phyloP scores from a whole-genome alignment of 257 asterid species.

The Fraxinus anomala region DNA sequence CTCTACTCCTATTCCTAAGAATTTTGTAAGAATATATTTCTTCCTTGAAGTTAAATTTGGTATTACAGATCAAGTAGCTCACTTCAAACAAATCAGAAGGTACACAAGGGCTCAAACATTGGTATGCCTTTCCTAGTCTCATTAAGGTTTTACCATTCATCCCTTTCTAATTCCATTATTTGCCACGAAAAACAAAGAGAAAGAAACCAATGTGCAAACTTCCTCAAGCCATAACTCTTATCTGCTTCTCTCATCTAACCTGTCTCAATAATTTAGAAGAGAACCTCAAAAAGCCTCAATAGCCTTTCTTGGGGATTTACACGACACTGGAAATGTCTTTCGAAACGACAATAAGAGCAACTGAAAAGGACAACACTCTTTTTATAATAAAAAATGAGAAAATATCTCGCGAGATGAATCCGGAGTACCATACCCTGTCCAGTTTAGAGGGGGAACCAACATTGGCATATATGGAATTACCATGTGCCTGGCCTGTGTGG shows the following conservation, averaged over 20 bases:
- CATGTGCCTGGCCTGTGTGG: conserved; percentile 89
- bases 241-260: no score
- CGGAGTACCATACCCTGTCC: conserved; percentile 79
- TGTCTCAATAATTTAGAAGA: no score
- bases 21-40: no score
- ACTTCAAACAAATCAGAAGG: background rate
- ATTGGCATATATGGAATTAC: conserved; percentile 99
- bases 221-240: no score
- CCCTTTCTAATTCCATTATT: no score
- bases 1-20: no score
- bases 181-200: no score
- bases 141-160: no score
- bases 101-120: no score
- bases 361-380: background rate
- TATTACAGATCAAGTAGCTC: background rate
- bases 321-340: background rate
- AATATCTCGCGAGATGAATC: background rate
- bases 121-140: no score
- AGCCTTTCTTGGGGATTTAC: background rate
- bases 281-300: background rate
- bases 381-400: background rate
- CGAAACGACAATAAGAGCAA: background rate
- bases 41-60: background rate
- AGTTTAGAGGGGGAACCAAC: conserved; percentile 86
- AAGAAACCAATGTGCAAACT: no score